Evolutionary conservation across 1,284 basidiomycete genomes (phyloP).

Genomic region (Cronartium quercuum): DNA sequence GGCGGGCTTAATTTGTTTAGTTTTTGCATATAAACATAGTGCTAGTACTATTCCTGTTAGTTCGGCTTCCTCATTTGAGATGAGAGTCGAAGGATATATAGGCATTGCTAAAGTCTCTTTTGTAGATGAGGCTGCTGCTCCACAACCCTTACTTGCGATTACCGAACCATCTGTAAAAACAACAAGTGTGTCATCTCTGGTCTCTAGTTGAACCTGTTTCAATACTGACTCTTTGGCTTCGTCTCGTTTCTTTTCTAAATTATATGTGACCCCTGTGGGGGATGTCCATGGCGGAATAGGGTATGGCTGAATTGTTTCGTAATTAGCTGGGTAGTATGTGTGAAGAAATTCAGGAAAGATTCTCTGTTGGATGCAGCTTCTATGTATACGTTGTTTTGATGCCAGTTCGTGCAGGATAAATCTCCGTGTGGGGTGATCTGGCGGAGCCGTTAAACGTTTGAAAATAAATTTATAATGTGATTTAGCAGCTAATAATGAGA

Average conservation of each 20-base stretch:
- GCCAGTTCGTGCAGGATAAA: not conserved
- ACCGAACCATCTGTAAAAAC: slow-evolving; percentile 10
- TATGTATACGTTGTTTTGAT: too few species aligned
- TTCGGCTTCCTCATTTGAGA: slow-evolving; percentile 10
- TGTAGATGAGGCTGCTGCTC: not conserved
- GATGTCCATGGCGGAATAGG: not conserved
- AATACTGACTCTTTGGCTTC: not conserved
- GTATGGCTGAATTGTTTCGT: not conserved
- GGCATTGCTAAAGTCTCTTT: not conserved
- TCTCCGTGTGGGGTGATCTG: not conserved
- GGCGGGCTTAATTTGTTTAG: not conserved
- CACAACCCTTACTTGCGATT: not conserved
- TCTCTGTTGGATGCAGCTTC: too few species aligned
- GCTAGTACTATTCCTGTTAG: not conserved
- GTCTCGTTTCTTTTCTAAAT: not conserved
- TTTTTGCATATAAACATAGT: not conserved
- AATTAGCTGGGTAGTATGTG: too few species aligned
- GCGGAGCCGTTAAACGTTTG: not conserved
- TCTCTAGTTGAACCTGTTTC: not conserved
- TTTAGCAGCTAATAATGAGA: not conserved
- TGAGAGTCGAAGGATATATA: not conserved
- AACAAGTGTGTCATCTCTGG: not conserved
- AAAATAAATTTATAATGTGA: not conserved
- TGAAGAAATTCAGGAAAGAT: too few species aligned
- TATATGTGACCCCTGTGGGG: not conserved